phyloP scores from a whole-genome alignment of 352 stramenopile species.

The Globisporangium cylindrosporum region DNA sequence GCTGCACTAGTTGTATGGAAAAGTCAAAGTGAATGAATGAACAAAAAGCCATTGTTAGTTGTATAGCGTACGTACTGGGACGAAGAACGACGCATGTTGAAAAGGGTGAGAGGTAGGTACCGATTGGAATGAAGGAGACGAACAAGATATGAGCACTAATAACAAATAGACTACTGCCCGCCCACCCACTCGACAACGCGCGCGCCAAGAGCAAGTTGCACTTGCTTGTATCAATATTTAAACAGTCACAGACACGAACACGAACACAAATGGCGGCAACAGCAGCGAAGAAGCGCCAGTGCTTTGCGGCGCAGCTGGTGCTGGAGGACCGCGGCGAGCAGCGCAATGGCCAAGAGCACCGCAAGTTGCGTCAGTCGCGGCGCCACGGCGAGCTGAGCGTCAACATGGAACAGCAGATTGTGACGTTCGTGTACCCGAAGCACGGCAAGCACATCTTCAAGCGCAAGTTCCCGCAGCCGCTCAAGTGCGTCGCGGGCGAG shows the following conservation, averaged over 20 bases:
- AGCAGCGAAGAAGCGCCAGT: constrained; percentile 8
- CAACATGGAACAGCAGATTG: constrained; percentile 30
- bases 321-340: constrained; percentile 1
- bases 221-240: not conserved
- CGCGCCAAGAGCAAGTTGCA: not conserved
- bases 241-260: not conserved
- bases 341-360: not conserved
- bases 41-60: not conserved
- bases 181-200: not conserved
- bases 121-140: not conserved
- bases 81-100: not conserved
- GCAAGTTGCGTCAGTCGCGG: constrained; percentile 30
- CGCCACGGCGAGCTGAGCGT: constrained; percentile 39
- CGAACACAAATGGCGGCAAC: not conserved
- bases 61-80: not conserved
- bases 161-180: constrained; percentile 9
- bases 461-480: constrained; percentile 50
- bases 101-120: not conserved
- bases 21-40: not conserved
- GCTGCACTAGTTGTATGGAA: constrained; percentile 17
- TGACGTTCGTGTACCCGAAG: constrained; percentile 42
- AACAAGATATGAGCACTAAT: constrained; percentile 1
- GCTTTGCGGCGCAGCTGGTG: constrained; percentile 13
- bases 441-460: constrained; percentile 31
- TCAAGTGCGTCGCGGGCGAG: constrained; percentile 40